Evolutionary conservation across 2,329 filamentous ascomycete genomes (phyloP), one percentile per base, ranked within the genome.

Genomic region (Verticillium albo-atrum): DNA sequence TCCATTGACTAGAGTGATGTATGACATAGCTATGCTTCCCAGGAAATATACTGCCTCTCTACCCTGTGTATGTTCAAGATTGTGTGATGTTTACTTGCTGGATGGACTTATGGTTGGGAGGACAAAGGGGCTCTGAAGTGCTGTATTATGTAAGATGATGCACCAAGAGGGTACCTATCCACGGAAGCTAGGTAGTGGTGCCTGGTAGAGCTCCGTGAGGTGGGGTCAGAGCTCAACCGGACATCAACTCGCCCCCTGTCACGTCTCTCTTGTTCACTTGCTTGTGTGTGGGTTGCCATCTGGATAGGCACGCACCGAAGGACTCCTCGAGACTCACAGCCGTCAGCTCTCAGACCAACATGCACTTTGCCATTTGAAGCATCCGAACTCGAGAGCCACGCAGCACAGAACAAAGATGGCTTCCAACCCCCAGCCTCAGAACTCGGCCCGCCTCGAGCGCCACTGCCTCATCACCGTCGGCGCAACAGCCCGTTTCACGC

Each of bases 401-500:
- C 15, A n/a, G 34, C 34, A 15, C 34, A 15, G 34, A 15, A 35
- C 7, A 50, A 50, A 9, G 42, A 23, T 23, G 42, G 5, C 42
- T 10, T 3, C 42, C 7, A 20, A 25, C 14, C 42, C 14, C 17
- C n/a, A 12, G 42, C n/a, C 20, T 23, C 42, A 50, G 10, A 20
- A 12, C 20, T 12, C 42, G 14, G 20, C 2, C 3, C 17, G 20
- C 20, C 42, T 50, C 15, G n/a, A 70, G 27, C 71, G 73, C 34
- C 71, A 77, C 57, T 95, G 91, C 71, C 90, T 99, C 65, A 89
- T 97, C 58, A 98, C 95, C 0, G 89, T 97, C 30, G 95, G 95
- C 59, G 94, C 95, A 6, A 99, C 94, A 0, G 92, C 93, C 17
- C 85, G 89, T 23, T 99, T 99, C 74, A 80, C 82, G 57, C 74